Evolutionary conservation across 257 asterid genomes (phyloP).

Genomic region (Petrea volubilis): DNA sequence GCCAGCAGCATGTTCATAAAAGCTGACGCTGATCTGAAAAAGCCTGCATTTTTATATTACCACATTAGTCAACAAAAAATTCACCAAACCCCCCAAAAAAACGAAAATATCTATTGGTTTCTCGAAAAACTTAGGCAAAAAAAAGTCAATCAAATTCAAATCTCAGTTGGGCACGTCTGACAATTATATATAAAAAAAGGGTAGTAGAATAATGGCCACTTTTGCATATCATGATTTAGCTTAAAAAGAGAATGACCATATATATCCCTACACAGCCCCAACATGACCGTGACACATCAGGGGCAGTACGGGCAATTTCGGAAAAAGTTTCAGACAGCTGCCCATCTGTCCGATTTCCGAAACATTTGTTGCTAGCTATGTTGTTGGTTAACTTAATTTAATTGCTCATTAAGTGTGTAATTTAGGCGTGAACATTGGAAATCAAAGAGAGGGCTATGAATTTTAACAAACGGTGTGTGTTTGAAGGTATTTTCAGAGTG

Average conservation of each 20-base stretch:
- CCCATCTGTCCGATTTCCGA: conserved; percentile 34
- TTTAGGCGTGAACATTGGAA: conserved; percentile 77
- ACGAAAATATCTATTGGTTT: neutral
- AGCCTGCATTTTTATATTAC: conserved; percentile 60
- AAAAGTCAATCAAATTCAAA: conserved; percentile 42
- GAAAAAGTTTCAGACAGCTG: conserved; percentile 32
- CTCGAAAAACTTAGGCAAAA: conserved; percentile 15
- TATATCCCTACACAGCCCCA: conserved; percentile 36
- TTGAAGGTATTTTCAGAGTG: conserved; percentile 40
- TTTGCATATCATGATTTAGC: conserved; percentile 31
- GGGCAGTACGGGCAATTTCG: conserved; percentile 68
- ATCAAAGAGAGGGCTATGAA: conserved; percentile 26
- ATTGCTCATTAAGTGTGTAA: conserved; percentile 34
- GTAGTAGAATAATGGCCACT: conserved; percentile 53
- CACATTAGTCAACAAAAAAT: conserved; percentile 37
- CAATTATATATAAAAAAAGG: too few relatives aligned
- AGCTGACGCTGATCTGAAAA: conserved; percentile 94
- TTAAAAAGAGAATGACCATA: conserved; percentile 25
- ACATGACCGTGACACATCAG: conserved; percentile 52
- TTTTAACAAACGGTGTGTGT: conserved; percentile 40
- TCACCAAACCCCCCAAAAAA: conserved; percentile 19
- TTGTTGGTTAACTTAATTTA: conserved; percentile 29
- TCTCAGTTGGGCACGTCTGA: conserved; percentile 37
- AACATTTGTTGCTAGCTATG: conserved; percentile 28
- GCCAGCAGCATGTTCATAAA: conserved; percentile 80